Percentiles rank a stretch among this genome's conserved stretches.
Evolutionary conservation across 257 asterid species (phyloP).

Genomic region (Anisodus acutangulus): DNA sequence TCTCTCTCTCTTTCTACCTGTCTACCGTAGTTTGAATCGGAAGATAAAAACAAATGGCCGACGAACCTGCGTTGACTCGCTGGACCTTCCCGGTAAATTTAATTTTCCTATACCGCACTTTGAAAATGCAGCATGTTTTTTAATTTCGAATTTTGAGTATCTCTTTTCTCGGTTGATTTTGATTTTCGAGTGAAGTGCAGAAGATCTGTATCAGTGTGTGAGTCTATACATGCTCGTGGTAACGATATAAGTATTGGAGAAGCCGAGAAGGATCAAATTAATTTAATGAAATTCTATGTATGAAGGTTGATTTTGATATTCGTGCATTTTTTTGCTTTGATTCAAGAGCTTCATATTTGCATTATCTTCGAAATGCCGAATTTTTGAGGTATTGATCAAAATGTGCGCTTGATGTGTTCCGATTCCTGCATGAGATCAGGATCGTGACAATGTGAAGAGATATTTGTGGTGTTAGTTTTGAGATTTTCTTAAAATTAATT

Average conservation of each 20-base stretch:
- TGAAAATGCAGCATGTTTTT: neutral
- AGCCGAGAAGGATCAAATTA: neutral
- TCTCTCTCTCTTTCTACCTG: neutral
- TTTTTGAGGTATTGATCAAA: neutral
- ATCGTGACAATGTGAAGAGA: neutral
- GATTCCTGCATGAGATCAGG: neutral
- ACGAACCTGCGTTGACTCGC: constrained; percentile 88
- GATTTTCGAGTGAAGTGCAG: neutral
- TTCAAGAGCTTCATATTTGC: neutral
- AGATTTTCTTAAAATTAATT: neutral
- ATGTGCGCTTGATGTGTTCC: neutral
- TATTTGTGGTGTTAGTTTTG: neutral
- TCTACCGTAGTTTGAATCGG: neutral
- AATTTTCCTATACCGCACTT: neutral
- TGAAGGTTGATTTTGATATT: neutral
- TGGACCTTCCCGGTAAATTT: constrained; percentile 82
- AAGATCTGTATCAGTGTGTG: neutral
- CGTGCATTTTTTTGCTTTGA: neutral
- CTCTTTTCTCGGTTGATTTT: neutral
- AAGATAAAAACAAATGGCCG: constrained; percentile 54
- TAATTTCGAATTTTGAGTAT: neutral
- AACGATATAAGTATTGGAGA: neutral
- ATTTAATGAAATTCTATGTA: neutral
- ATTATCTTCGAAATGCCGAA: neutral
- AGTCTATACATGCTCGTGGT: neutral